Conservation (phyloP, 1,139 yeast genomes). For the Taiozyma sp. region DNA sequence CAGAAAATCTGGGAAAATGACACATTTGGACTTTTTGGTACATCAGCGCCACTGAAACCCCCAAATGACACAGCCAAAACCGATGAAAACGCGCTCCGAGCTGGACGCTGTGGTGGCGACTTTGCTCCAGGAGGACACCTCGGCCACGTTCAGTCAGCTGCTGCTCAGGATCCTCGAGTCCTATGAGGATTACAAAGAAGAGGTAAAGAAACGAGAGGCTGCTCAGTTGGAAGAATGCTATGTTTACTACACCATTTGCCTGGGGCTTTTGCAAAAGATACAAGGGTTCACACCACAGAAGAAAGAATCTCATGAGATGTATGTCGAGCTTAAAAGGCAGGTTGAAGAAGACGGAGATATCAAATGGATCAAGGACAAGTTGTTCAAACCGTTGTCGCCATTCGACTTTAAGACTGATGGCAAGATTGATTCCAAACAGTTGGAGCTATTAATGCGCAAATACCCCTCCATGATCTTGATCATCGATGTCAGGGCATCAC, state of each 20-base stretch:
- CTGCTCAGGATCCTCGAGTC: background rate
- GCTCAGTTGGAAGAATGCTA: background rate
- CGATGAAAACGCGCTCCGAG: background rate
- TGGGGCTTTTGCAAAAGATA: background rate
- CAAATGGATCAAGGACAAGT: background rate
- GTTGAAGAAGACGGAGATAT: background rate
- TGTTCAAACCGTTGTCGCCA: slow-evolving; percentile 2
- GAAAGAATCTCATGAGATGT: background rate
- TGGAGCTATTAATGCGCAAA: slow-evolving; percentile 17
- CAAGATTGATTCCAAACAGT: slow-evolving; percentile 5
- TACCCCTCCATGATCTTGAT: slow-evolving; percentile 33
- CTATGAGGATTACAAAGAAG: background rate
- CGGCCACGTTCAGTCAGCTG: background rate
- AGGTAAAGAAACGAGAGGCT: background rate
- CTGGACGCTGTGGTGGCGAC: background rate
- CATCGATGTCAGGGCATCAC: slow-evolving; percentile 61
- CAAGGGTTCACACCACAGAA: background rate
- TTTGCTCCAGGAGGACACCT: background rate
- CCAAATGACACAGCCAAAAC: background rate
- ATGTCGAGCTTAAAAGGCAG: background rate
- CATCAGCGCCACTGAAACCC: too few relatives aligned
- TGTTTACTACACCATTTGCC: background rate
- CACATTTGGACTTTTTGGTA: background rate
- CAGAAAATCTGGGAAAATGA: background rate
- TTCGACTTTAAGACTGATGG: slow-evolving; percentile 14